Evolutionary conservation across 2,329 filamentous ascomycete species (phyloP), one percentile per base, ranked within the genome.

Genomic region (Pseudogymnoascus sp.): DNA sequence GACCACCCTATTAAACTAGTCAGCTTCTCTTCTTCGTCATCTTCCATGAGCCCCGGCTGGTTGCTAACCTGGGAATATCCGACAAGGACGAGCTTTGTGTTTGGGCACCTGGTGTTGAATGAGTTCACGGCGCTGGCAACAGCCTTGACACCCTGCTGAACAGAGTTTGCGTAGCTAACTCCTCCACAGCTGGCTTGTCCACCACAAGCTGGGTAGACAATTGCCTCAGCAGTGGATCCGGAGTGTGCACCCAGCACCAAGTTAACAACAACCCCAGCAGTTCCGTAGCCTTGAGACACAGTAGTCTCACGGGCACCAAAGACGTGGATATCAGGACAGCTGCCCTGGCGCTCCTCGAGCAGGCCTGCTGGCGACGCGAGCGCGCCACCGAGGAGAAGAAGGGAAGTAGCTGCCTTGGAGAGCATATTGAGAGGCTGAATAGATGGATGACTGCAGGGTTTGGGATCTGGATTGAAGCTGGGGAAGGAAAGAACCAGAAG

Each of bases 201-300:
- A 62, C 86, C 86, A 42, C 84, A 87, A 1, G 86, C 86, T 37
- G 87, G 82, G 67, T 85, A 85, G 39, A 64, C 69, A 64, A 85
- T 83, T 15, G 82, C 79, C 64, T 84, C 82, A 1, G 81, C 73
- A 0, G 80, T 83, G 0, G 81, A 72, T 0, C 80, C 82, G 0
- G 79, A 67, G 65, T 82, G 79, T 3, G 79, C 76, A 33, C 69
- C 71, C 2, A 77, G 71, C 40, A 85, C 76, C 61, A 77, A 72
- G 65, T 83, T 77, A 18, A 85, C 78, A 10, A 85, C 75, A 0
- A 76, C 76, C 21, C 74, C 73, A 1, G 80, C 74, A 0, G 79
- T 77, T 7, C 82, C 82, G 65, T 80, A 84, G 1, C 82, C 82
- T 5, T 74, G 65, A 1, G 77, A 62, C 6, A 68, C 79, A 0